phyloP scores from a whole-genome alignment of 2,329 filamentous ascomycete genomes.

The Graphium sp. region DNA sequence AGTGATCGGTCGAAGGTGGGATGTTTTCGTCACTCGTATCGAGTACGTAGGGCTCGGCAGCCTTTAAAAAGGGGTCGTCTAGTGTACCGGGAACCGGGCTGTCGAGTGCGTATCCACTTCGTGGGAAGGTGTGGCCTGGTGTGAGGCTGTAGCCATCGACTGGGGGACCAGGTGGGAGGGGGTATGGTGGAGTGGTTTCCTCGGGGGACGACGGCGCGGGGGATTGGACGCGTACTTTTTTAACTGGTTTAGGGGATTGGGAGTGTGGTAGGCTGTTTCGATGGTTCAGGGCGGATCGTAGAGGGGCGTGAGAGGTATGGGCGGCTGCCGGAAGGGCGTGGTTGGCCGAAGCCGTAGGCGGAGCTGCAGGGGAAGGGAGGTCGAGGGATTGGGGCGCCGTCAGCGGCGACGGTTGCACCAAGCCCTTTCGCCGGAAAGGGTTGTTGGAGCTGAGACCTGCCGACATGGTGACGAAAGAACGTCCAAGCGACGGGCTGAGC shows the following conservation, averaged over 20 bases:
- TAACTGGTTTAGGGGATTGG: conserved; percentile 34
- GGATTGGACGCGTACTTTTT: conserved; percentile 51
- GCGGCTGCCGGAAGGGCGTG: not conserved
- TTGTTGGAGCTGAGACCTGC: conserved; percentile 3
- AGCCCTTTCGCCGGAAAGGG: conserved; percentile 1
- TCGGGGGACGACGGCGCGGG: conserved; percentile 44
- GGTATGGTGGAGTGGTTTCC: too few species aligned
- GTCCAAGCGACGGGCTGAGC: too few species aligned
- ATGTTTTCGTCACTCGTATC: conserved; percentile 4
- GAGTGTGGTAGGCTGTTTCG: not conserved
- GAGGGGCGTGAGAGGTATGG: too few species aligned
- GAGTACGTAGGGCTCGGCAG: conserved; percentile 12
- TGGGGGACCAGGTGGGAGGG: not conserved
- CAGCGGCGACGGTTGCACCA: not conserved
- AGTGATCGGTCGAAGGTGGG: not conserved
- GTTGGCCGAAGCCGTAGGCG: not conserved
- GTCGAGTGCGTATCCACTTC: not conserved
- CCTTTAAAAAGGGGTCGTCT: conserved; percentile 16
- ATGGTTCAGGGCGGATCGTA: too few species aligned
- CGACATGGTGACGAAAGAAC: conserved; percentile 1
- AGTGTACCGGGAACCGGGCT: conserved; percentile 2
- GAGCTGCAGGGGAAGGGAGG: not conserved
- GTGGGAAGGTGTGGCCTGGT: conserved; percentile 1
- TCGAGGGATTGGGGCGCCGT: conserved; percentile 1
- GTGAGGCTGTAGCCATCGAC: not conserved